These are phyloP conservation scores for Agapanthus africanus DNA, from an alignment of 106 monocot species.

Conservation along the genomic window DNA sequence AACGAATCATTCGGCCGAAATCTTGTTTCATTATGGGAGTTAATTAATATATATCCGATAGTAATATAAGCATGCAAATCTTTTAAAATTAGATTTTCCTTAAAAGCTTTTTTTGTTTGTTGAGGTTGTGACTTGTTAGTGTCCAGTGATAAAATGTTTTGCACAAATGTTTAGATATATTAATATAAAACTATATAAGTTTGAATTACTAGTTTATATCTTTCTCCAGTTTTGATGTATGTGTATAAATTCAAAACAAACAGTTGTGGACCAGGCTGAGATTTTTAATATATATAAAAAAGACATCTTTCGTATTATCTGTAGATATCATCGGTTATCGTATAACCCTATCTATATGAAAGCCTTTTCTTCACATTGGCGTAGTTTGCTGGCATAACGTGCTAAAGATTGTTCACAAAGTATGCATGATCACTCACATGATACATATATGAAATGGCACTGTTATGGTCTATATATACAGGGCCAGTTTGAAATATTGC, in stretches of 20 bases:
- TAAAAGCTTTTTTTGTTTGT: neutral
- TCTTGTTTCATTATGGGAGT: neutral
- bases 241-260: neutral
- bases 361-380: neutral
- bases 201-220: neutral
- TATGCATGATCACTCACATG: neutral
- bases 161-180: neutral
- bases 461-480: neutral
- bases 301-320: too few species aligned
- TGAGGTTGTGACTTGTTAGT: neutral
- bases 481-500: neutral
- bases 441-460: too few species aligned
- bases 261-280: too few species aligned
- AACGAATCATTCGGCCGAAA: neutral
- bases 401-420: neutral
- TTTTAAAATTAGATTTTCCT: neutral
- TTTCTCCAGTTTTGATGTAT: neutral
- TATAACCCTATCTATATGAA: neutral
- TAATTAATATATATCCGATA: neutral
- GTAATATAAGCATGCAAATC: neutral
- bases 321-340: neutral
- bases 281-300: too few species aligned
- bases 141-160: neutral
- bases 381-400: neutral
- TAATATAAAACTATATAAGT: neutral